These are phyloP conservation scores for Candida corydali DNA, from an alignment of 805 yeast genomes.

Conservation along the genomic window DNA sequence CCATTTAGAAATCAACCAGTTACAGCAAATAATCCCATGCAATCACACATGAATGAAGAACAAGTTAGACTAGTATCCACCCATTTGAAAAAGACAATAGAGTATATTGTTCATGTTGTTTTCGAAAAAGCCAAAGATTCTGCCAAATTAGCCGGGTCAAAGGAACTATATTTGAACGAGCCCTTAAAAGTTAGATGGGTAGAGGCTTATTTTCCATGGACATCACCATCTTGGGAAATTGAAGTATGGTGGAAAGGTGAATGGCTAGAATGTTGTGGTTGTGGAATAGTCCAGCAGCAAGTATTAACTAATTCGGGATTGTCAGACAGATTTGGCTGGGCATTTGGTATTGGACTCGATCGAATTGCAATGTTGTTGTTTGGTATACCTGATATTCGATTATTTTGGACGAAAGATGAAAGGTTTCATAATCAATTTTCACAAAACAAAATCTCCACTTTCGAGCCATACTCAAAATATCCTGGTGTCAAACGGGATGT, in stretches of 20 bases:
- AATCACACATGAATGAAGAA: constrained; percentile 62
- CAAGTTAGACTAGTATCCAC: constrained; percentile 67
- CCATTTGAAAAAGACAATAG: constrained; percentile 85
- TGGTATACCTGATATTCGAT: constrained; percentile 91
- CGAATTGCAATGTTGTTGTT: constrained; percentile 93
- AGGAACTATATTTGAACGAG: constrained; percentile 55
- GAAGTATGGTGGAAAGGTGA: constrained; percentile 99
- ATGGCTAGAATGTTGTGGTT: constrained; percentile 96
- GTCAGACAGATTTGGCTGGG: constrained; percentile 81
- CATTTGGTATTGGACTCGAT: constrained; percentile 94
- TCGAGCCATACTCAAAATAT: constrained; percentile 85
- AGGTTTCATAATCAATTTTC: constrained; percentile 73
- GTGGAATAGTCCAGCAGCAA: constrained; percentile 82
- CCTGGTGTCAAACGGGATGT: constrained; percentile 86
- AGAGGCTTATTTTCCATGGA: constrained; percentile 96
- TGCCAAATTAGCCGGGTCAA: constrained; percentile 56
- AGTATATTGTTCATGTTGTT: constrained; percentile 75
- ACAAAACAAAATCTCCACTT: constrained; percentile 60
- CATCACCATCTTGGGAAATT: constrained; percentile 96
- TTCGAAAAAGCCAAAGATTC: constrained; percentile 67
- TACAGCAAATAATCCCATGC: constrained; percentile 71
- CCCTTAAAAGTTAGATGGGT: constrained; percentile 92
- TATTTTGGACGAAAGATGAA: constrained; percentile 85
- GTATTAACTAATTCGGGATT: constrained; percentile 74
- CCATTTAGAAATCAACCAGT: constrained; percentile 45